These are phyloP conservation scores for Artemisia tridentata DNA, from an alignment of 129 eudicot genomes.

Conservation along the genomic window DNA sequence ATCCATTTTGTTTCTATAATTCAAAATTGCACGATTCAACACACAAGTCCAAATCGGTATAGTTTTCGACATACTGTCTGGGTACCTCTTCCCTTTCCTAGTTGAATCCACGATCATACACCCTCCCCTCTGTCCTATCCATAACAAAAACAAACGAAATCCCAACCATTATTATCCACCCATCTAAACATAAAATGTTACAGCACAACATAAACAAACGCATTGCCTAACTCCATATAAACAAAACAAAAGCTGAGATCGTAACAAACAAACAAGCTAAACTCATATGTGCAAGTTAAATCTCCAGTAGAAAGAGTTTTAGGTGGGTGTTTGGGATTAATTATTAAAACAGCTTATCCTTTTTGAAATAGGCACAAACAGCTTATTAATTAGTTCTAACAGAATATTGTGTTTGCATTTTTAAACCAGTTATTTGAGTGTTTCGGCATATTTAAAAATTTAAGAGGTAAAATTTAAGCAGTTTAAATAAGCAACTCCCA, in stretches of 20 bases:
- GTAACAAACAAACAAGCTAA: not conserved
- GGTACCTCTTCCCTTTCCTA: slow-evolving; percentile 95
- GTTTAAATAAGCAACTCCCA: no score
- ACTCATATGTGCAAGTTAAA: not conserved
- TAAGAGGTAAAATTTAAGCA: no score
- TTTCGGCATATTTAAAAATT: no score
- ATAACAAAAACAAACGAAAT: slow-evolving; percentile 29
- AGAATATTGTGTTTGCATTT: no score
- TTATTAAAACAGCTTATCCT: no score
- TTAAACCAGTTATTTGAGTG: no score
- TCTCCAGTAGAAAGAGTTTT: not conserved
- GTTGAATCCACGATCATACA: slow-evolving; percentile 94
- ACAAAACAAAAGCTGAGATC: slow-evolving; percentile 13
- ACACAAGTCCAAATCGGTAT: slow-evolving; percentile 98
- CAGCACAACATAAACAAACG: not conserved
- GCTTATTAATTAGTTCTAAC: no score
- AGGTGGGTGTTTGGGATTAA: no score
- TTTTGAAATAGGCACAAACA: no score
- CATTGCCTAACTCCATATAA: not conserved
- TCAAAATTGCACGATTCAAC: slow-evolving; percentile 70
- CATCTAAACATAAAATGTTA: not conserved
- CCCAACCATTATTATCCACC: slow-evolving; percentile 13
- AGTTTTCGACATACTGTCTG: slow-evolving; percentile 98
- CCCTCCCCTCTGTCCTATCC: slow-evolving; percentile 94
- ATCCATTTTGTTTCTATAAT: slow-evolving; percentile 37